Conservation (phyloP, 2,329 filamentous ascomycete genomes). For the Cladosporium sp. region DNA sequence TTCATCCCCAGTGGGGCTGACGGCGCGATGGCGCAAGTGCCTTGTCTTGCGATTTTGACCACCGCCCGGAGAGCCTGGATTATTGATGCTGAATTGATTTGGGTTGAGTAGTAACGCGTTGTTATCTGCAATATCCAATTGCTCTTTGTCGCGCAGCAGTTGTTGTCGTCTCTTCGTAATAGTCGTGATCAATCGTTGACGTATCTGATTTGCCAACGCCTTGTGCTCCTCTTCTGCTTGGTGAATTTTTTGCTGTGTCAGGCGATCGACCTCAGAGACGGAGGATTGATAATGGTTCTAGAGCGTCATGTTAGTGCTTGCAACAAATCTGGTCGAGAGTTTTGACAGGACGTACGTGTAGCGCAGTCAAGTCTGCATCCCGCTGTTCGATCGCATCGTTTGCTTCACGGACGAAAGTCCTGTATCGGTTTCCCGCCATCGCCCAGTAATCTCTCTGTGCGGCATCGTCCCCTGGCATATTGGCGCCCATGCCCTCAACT, state of each 20-base stretch:
- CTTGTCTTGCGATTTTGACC: slow-evolving; percentile 60
- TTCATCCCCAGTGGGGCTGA: slow-evolving; percentile 29
- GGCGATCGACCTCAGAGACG: slow-evolving; percentile 52
- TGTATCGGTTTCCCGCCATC: slow-evolving; percentile 73
- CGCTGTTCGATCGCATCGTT: slow-evolving; percentile 84
- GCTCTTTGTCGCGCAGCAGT: slow-evolving; percentile 62
- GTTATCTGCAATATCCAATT: slow-evolving; percentile 62
- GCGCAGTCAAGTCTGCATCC: slow-evolving; percentile 75
- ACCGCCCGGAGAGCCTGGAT: slow-evolving; percentile 60
- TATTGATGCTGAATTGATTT: slow-evolving; percentile 62
- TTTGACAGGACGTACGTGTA: slow-evolving; percentile 57
- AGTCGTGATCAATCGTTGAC: slow-evolving; percentile 56
- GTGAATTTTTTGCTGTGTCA: slow-evolving; percentile 56
- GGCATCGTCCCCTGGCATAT: slow-evolving; percentile 41
- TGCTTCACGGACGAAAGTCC: slow-evolving; percentile 78
- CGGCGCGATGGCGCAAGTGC: slow-evolving; percentile 51
- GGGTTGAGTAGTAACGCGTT: slow-evolving; percentile 62
- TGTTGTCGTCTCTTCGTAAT: slow-evolving; percentile 55
- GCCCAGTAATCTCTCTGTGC: slow-evolving; percentile 64
- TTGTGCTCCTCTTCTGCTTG: slow-evolving; percentile 62
- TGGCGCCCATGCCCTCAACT: slow-evolving; percentile 42
- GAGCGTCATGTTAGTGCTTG: too few relatives aligned
- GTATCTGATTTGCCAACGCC: slow-evolving; percentile 54
- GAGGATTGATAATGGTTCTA: slow-evolving; percentile 56
- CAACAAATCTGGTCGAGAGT: too few relatives aligned